Evolutionary conservation across 2,329 filamentous ascomycete species (phyloP).

Genomic region (Colletotrichum tropicale): DNA sequence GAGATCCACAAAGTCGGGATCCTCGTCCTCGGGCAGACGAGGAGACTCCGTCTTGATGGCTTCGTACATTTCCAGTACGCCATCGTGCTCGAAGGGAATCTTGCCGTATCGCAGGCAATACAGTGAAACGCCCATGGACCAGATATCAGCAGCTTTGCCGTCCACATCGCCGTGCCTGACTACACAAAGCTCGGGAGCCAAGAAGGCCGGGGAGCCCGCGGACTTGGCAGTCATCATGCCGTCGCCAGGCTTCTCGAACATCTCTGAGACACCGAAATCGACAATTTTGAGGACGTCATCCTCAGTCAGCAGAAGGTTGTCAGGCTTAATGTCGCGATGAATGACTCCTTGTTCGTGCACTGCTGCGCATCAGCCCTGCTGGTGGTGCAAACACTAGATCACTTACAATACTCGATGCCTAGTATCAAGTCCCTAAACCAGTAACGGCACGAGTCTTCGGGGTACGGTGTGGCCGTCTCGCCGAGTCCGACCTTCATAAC

Average conservation of each 20-base stretch:
- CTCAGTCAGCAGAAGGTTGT: conserved; percentile 88
- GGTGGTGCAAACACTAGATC: background rate
- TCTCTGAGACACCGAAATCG: conserved; percentile 98
- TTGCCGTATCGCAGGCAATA: conserved; percentile 90
- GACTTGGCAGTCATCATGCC: conserved; percentile 93
- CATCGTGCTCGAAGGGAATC: conserved; percentile 82
- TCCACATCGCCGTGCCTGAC: conserved; percentile 86
- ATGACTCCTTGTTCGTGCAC: conserved; percentile 94
- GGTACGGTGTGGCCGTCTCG: conserved; percentile 81
- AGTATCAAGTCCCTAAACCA: conserved; percentile 97
- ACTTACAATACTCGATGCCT: conserved; percentile 88
- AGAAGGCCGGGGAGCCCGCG: conserved; percentile 91
- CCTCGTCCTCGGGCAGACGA: conserved; percentile 65
- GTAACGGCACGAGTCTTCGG: conserved; percentile 79
- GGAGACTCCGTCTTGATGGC: conserved; percentile 78
- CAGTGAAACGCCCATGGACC: conserved; percentile 97
- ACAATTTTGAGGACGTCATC: conserved; percentile 97
- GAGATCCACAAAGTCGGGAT: conserved; percentile 75
- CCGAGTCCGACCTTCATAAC: conserved; percentile 95
- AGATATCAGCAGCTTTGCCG: conserved; percentile 90
- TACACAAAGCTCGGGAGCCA: conserved; percentile 91
- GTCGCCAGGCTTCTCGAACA: conserved; percentile 80
- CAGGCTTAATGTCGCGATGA: conserved; percentile 96
- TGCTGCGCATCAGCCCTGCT: conserved; percentile 33
- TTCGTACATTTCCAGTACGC: conserved; percentile 86